phyloP scores from a whole-genome alignment of 192 early-diverging fungal genomes.

The Coemansia sp. region DNA sequence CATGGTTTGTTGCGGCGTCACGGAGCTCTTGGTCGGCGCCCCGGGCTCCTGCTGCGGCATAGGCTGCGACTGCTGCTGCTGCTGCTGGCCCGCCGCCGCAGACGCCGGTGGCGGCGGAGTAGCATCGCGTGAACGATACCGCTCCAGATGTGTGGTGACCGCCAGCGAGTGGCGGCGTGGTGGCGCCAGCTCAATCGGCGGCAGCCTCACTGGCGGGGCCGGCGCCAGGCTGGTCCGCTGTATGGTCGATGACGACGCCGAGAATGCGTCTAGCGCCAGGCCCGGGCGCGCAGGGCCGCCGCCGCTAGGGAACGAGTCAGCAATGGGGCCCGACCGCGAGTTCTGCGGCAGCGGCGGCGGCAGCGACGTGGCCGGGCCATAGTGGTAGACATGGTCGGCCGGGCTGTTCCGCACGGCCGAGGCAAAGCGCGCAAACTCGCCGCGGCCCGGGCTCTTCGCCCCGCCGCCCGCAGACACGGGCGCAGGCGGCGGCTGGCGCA shows the following conservation, averaged over 20 bases:
- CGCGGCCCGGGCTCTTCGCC: too few relatives aligned
- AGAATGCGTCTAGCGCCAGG: too few relatives aligned
- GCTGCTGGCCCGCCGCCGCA: too few relatives aligned
- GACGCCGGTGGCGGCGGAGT: slow-evolving; percentile 24
- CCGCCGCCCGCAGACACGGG: too few relatives aligned
- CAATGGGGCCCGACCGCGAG: too few relatives aligned
- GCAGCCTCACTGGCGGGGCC: slow-evolving; percentile 18
- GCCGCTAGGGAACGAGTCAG: background rate
- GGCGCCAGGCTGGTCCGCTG: background rate
- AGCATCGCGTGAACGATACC: slow-evolving; percentile 33
- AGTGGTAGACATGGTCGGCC: too few relatives aligned
- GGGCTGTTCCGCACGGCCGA: too few relatives aligned
- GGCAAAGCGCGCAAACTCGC: too few relatives aligned
- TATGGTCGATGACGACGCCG: background rate
- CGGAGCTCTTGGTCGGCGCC: background rate
- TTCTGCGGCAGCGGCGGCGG: too few relatives aligned
- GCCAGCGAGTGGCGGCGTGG: slow-evolving; percentile 47
- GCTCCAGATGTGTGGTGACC: slow-evolving; percentile 45
- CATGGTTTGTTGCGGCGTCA: slow-evolving; percentile 12
- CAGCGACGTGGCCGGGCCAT: too few relatives aligned
- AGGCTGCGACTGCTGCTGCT: background rate
- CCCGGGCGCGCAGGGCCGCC: too few relatives aligned
- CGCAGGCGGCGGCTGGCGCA: too few relatives aligned
- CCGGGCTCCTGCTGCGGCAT: background rate
- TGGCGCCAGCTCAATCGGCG: slow-evolving; percentile 39